Evolutionary conservation across 1,284 basidiomycete genomes (phyloP).

Genomic region (Waitea zeae): DNA sequence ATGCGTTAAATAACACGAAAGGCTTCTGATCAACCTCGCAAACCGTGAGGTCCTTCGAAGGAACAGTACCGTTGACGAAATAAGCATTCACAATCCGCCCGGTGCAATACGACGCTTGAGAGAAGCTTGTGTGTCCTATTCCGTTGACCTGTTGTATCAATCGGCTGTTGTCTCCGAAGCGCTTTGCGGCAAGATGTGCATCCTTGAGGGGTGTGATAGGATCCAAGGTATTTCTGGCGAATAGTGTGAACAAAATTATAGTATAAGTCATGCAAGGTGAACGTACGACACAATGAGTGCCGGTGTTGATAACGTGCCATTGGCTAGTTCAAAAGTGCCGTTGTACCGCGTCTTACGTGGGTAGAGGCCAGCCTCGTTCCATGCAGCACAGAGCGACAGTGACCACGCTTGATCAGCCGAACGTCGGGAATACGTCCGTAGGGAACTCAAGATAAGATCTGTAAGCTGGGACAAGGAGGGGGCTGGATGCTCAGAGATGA

Average conservation of each 20-base stretch:
- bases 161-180: conserved; percentile 3
- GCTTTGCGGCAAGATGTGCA: neutral
- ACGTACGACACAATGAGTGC: conserved; percentile 2
- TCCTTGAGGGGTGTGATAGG: conserved; percentile 2
- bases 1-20: neutral
- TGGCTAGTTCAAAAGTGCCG: conserved; percentile 1
- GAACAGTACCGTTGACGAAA: conserved; percentile 1
- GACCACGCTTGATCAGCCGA: neutral
- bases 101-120: conserved; percentile 1
- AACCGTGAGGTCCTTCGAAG: conserved; percentile 1
- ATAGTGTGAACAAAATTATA: neutral
- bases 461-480: neutral
- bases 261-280: too few relatives aligned
- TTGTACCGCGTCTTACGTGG: conserved; percentile 1
- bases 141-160: conserved; percentile 3
- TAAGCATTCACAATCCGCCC: neutral
- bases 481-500: neutral
- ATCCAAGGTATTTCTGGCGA: conserved; percentile 2
- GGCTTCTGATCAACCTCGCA: conserved; percentile 3
- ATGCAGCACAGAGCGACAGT: neutral
- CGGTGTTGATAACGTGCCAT: conserved; percentile 1
- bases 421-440: conserved; percentile 1
- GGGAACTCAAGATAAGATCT: neutral
- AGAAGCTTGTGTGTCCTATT: conserved; percentile 1
- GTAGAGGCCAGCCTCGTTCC: neutral